Base-by-base conservation (phyloP, 805 yeast genomes). In the Ogataea siamensis region DNA sequence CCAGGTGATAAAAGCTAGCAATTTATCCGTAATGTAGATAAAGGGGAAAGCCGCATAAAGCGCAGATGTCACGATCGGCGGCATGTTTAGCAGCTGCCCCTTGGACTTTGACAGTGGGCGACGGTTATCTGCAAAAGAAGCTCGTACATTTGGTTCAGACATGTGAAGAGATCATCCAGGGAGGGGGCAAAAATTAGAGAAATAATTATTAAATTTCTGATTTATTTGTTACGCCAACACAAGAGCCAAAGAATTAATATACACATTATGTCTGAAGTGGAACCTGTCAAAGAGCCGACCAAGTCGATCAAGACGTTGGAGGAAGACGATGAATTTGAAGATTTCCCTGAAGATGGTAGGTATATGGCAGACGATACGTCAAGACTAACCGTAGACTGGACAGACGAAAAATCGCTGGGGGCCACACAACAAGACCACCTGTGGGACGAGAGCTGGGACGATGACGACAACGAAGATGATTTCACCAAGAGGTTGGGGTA, bases 371-470 rank as follows among this genome's bases (percentile, higher is more conserved):
- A 9, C 5, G 15, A 23, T n/a, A 7, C 22, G 12, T 15, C 16
- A 2, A 14, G 7, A 37, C 47, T 34, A 42, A 40, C 48, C 12
- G 23, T 17, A 66, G 80, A 83, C 51, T 88, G 96, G 96, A 63
- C 74, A n/a, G 73, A 70, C 24, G 61, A 71, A 40, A 71, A 80
- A 53, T 62, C 81, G 40, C 59, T 77, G 47, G 71, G 73, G 44
- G 57, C 72, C 52, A 66, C 70, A 50, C 69, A 75, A 48, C 73
- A 74, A 61, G 63, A 76, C 51, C 73, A 78, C 45, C 74, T 89
- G 36, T 89, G 98, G 97, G 96, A 89, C 51, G 96, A 89, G 63
- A 91, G 87, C 60, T 91, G 99, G 99, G 97, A 85, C 50, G 94
- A 91, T 59, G 95, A 88, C 46, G 96, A 89, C 54, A 85, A 82